Percentiles rank a stretch among this genome's conserved stretches.
These are phyloP conservation scores for Neurospora terricola DNA, from an alignment of 495 filamentous ascomycete genomes.

Conservation along the genomic window DNA sequence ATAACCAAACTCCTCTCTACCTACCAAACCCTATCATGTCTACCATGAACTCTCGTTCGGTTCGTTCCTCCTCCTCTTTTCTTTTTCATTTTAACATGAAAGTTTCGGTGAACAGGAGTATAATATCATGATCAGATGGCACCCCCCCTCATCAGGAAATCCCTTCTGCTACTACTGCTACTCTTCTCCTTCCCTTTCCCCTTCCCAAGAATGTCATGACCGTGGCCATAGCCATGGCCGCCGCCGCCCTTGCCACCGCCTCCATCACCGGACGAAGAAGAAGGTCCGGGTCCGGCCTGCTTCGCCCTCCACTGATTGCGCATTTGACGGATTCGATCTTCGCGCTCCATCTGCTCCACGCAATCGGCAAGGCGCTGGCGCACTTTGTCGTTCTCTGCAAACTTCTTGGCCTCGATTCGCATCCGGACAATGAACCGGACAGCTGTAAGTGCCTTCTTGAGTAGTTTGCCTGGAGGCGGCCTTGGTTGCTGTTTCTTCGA, in stretches of 20 bases:
- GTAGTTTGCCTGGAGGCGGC: not conserved
- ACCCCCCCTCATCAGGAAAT: not conserved
- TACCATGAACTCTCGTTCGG: not conserved
- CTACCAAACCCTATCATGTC: not conserved
- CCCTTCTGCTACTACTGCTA: not conserved
- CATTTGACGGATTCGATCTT: conserved; percentile 22
- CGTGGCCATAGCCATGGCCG: not conserved
- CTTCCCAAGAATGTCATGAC: not conserved
- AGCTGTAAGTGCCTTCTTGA: conserved; percentile 21
- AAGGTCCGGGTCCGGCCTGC: not conserved
- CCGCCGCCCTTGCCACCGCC: not conserved
- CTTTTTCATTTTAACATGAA: not conserved
- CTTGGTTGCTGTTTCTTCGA: conserved; percentile 6
- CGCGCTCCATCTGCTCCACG: conserved; percentile 27
- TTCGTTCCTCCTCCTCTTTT: not conserved
- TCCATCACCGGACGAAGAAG: not conserved
- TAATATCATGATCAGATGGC: not conserved
- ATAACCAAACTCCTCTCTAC: not conserved
- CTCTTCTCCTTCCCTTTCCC: not conserved
- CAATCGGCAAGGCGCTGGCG: conserved; percentile 27
- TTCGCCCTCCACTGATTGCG: conserved; percentile 20
- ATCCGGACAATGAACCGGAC: conserved; percentile 33
- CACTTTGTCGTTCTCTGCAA: conserved; percentile 29
- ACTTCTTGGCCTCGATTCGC: conserved; percentile 30
- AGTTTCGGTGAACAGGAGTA: not conserved